Base-by-base conservation (phyloP, 345 rosid genomes). In the Heritiera fomes region DNA sequence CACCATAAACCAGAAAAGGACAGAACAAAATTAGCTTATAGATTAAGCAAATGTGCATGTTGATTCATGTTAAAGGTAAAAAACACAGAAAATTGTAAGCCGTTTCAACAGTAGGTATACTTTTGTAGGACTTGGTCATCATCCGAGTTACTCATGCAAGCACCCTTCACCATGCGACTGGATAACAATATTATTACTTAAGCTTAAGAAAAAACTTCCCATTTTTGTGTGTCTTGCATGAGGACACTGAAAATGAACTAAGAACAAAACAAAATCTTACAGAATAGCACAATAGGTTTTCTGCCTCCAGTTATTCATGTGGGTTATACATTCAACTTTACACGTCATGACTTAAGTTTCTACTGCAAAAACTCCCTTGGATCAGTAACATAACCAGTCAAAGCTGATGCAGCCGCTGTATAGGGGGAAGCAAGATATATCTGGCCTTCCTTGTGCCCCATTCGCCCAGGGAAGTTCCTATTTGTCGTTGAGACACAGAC, bases 401-500 rank as follows among this genome's bases (percentile, higher is more conserved):
- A 82, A 58, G 98, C 99, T 15, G 99, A 94, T 12, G 99, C 98
- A 30, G 99, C 99, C 3, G 99, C 98, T 0, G 98, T 96, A 80
- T 86, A 94, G 0, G 98, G 98, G 15, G 99, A 96, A 34, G 98
- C 99, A 30, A 94, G 90, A 86, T 96, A 94, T 59, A 96, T 91
- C 85, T 94, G 95, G 32, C 99, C 99, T 91, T 96, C 99, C 87
- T 82, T 96, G 90, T 96, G 98, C 38, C 99, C 98, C 99, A 96
- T 96, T 71, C 98, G 87, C 9, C 99, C 99, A 0, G 99, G 98
- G 90, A 96, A 96, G 87, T 96, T 96, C 88, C 99, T 88, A 79
- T 96, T 96, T 23, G 98, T 91, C 1, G 96, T 89, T 4, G 93
- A 90, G 45, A 91, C 92, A 64, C 96, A 91, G 14, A 90, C 94